phyloP scores from a whole-genome alignment of 1,284 basidiomycete genomes.

The Exobasidium cylindrosporum region DNA sequence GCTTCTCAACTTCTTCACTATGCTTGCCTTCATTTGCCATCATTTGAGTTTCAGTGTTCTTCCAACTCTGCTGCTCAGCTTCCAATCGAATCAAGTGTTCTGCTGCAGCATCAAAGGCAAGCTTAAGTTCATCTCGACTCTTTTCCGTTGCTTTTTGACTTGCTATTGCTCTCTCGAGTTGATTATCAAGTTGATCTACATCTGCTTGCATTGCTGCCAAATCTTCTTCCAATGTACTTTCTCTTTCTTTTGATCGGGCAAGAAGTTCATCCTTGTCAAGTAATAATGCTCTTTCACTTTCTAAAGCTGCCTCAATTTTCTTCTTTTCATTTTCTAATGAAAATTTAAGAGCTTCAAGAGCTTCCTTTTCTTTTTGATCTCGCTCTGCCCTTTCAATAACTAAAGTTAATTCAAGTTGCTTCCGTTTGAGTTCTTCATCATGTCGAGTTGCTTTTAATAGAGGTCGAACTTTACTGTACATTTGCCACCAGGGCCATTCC shows the following conservation, averaged over 20 bases:
- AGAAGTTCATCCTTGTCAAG: constrained; percentile 83
- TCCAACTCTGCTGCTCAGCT: constrained; percentile 70
- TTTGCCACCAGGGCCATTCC: constrained; percentile 99
- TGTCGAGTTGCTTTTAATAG: constrained; percentile 85
- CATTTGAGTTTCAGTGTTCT: constrained; percentile 60
- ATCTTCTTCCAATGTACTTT: constrained; percentile 81
- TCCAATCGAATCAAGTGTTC: constrained; percentile 78
- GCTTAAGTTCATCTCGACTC: constrained; percentile 68
- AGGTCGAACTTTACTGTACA: constrained; percentile 89
- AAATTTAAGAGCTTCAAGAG: constrained; percentile 41
- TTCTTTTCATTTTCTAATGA: constrained; percentile 43
- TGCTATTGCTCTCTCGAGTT: constrained; percentile 73
- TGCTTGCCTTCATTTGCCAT: constrained; percentile 39
- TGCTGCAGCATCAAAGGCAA: constrained; percentile 76
- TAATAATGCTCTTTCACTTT: constrained; percentile 74
- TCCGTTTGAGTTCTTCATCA: constrained; percentile 85
- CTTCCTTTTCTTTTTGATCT: constrained; percentile 46
- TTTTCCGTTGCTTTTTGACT: constrained; percentile 54
- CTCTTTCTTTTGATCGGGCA: constrained; percentile 77
- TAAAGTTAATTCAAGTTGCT: constrained; percentile 79
- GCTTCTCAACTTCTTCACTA: constrained; percentile 30
- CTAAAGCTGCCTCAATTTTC: constrained; percentile 72
- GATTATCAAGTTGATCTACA: constrained; percentile 77
- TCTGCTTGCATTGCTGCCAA: constrained; percentile 75
- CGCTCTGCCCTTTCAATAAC: constrained; percentile 50